A percentile compares a stretch with the other conserved stretches of the same genome.
These are phyloP conservation scores for Zoysia pacifica DNA, from an alignment of 176 grass and related monocot genomes.

Conservation along the genomic window DNA sequence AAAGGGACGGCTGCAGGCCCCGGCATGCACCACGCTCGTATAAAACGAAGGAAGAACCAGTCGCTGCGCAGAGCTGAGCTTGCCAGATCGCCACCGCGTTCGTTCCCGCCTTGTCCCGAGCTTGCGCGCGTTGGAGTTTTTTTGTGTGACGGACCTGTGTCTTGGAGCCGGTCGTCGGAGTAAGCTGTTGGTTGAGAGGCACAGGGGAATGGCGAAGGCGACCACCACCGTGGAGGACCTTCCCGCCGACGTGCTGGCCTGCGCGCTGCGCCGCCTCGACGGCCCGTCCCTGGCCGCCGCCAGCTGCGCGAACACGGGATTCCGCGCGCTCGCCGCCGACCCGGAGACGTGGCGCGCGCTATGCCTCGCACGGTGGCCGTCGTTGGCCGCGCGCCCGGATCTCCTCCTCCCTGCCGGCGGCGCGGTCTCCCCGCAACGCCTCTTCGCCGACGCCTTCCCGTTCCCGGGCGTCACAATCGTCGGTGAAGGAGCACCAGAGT, in stretches of 20 bases:
- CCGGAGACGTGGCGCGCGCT: conserved; percentile 59
- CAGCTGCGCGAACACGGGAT: conserved; percentile 44
- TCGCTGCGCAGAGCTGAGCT: no score
- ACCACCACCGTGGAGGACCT: conserved; percentile 47
- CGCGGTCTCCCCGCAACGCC: conserved; percentile 30
- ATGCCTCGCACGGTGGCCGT: conserved; percentile 56
- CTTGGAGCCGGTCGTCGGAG: background rate
- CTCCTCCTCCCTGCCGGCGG: conserved; percentile 21
- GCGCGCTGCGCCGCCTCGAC: conserved; percentile 54
- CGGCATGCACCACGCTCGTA: no score
- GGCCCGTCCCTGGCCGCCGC: conserved; percentile 53
- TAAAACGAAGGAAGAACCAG: background rate
- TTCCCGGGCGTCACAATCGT: conserved; percentile 20
- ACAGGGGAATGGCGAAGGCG: background rate
- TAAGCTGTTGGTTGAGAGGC: background rate
- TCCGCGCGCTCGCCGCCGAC: conserved; percentile 47
- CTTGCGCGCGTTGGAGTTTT: background rate
- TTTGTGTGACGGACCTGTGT: background rate
- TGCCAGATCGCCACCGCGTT: conserved; percentile 11
- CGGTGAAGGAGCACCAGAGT: background rate
- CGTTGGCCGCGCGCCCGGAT: conserved; percentile 24
- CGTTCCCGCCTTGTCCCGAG: background rate
- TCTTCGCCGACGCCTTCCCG: conserved; percentile 66
- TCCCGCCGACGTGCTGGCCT: conserved; percentile 53
- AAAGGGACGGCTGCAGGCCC: background rate